A percentile compares a stretch with the other conserved stretches of the same genome.
Conservation (phyloP, 164 flowering plant genomes). For the Kalanchoe fedtschenkoi region DNA sequence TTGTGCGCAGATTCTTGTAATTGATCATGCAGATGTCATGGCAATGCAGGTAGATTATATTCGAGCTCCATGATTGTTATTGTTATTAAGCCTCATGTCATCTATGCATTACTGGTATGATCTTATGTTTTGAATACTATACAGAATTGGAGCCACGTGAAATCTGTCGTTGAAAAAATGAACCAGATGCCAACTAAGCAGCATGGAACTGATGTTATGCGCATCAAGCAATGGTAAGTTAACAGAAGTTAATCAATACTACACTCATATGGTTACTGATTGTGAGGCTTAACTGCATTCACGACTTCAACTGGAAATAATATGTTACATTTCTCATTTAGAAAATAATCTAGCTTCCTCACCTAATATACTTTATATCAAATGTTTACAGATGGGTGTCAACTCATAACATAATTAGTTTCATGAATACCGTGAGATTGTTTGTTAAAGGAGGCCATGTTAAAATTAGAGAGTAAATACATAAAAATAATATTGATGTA, state of each 20-base stretch:
- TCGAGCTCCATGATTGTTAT: no score
- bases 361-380: background rate
- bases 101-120: background rate
- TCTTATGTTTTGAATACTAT: constrained; percentile 8
- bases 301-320: no score
- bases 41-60: constrained; percentile 97
- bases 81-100: constrained; percentile 2
- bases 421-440: background rate
- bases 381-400: background rate
- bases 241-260: background rate
- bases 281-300: no score
- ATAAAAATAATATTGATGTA: no score
- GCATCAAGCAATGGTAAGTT: constrained; percentile 65
- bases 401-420: background rate
- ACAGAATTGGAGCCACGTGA: constrained; percentile 84
- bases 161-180: constrained; percentile 46
- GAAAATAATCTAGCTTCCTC: background rate
- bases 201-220: constrained; percentile 80
- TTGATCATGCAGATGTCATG: constrained; percentile 92
- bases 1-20: constrained; percentile 50
- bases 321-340: no score
- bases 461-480: no score
- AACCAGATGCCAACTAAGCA: constrained; percentile 62
- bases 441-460: background rate
- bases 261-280: background rate